phyloP scores from a whole-genome alignment of 2,329 filamentous ascomycete genomes.

The Geoglossum cookeanum region DNA sequence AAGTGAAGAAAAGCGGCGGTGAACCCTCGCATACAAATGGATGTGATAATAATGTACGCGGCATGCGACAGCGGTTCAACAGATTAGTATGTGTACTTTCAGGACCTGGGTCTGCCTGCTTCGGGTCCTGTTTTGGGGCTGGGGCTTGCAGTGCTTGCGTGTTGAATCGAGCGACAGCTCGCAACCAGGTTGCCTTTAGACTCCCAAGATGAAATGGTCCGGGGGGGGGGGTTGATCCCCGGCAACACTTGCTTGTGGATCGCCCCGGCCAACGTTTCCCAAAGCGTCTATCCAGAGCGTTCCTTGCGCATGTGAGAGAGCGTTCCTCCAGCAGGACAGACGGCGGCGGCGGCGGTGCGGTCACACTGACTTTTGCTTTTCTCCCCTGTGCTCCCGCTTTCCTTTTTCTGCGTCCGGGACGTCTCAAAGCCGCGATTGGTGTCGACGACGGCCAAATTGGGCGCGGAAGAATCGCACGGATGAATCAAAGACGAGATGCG shows the following conservation, averaged over 20 bases:
- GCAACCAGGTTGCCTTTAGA: not conserved
- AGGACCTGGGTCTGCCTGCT: not conserved
- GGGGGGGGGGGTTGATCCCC: not conserved
- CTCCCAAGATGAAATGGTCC: not conserved
- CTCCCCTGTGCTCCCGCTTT: no score
- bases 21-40: not conserved
- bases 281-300: not conserved
- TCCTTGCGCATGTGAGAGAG: conserved; percentile 1
- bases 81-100: not conserved
- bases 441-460: no score
- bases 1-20: not conserved
- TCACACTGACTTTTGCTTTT: no score
- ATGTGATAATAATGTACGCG: not conserved
- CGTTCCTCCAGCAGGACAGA: not conserved
- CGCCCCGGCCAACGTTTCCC: not conserved
- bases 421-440: no score
- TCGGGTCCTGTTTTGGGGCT: not conserved
- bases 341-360: no score
- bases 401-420: no score
- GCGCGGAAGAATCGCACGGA: no score
- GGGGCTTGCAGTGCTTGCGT: not conserved
- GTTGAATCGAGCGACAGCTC: not conserved
- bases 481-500: no score
- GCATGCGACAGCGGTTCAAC: conserved; percentile 1
- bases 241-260: not conserved